Percentiles rank a stretch among this genome's conserved stretches.
phyloP scores from a whole-genome alignment of 2,329 filamentous ascomycete species.

The Pseudocercospora cruenta region DNA sequence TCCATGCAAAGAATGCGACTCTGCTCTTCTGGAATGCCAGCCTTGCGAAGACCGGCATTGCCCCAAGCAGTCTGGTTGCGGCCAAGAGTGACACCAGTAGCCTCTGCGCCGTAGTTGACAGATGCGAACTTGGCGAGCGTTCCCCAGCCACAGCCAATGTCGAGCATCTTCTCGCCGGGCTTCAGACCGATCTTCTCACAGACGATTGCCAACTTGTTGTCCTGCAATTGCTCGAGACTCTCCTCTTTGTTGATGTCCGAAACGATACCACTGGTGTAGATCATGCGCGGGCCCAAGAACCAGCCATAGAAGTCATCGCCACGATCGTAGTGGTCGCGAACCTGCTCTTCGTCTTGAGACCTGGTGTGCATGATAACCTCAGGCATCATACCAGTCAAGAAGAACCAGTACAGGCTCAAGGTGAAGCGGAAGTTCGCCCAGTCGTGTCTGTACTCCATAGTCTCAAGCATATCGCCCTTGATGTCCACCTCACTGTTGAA shows the following conservation, averaged over 20 bases:
- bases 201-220: constrained; percentile 94
- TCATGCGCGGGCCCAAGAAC: constrained; percentile 98
- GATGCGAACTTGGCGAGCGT: constrained; percentile 92
- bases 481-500: constrained; percentile 93
- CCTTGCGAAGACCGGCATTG: constrained; percentile 82
- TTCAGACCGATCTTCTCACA: constrained; percentile 93
- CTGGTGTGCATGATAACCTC: constrained; percentile 92
- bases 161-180: constrained; percentile 79
- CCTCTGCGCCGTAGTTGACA: constrained; percentile 83
- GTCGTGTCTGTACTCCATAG: constrained; percentile 92
- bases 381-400: constrained; percentile 83
- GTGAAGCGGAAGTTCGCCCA: constrained; percentile 97
- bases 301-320: constrained; percentile 98
- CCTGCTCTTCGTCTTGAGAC: constrained; percentile 95
- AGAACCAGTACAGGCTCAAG: constrained; percentile 79
- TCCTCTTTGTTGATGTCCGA: constrained; percentile 86
- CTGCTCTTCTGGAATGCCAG: constrained; percentile 82
- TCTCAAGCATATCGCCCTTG: constrained; percentile 88
- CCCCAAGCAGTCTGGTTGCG: constrained; percentile 97
- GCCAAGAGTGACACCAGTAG: constrained; percentile 89
- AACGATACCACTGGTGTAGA: constrained; percentile 96
- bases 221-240: constrained; percentile 89
- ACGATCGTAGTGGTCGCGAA: constrained; percentile 95
- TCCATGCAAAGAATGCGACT: constrained; percentile 93
- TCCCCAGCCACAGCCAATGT: constrained; percentile 98